Base-by-base conservation (phyloP, 164 flowering plant species). In the Liquidambar formosana region DNA sequence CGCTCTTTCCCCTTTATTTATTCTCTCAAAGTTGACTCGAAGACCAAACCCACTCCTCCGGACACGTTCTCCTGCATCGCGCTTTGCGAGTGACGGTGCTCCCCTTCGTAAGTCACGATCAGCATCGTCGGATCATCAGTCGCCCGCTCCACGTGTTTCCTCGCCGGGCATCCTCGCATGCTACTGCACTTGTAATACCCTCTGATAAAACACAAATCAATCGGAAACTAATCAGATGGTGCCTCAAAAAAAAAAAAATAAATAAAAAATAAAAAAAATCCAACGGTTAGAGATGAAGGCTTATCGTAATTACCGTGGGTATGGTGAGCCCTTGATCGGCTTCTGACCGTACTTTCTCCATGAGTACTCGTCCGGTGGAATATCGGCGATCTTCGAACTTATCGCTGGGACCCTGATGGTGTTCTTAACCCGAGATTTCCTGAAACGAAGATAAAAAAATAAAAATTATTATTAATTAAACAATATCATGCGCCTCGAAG, bases 301-400 rank as follows among this genome's bases (percentile, higher is more conserved):
- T 0, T 19, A 46, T 1, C 6, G 27, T 63, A 26, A 10, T 76
- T 74, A 90, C 96, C 96, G 75, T 66, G 97, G 97, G 67, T 80
- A 86, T 1, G 97, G 97, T 12, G 97, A 91, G 3, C 96, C 97
- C 67, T 91, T 90, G 82, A 90, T 90, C 47, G 96, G 96, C 62
- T 91, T 91, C 51, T 91, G 97, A 6, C 97, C 97, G 77, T 91
- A 91, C 67, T 91, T 91, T 49, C 93, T 84, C 97, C 97, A 89
- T 0, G 97, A 91, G 72, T 73, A 88, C 69, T 91, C 94, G 69
- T 91, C 97, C 10, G 90, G 61, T 3, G 97, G 97, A 16, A 91
- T 91, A 68, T 91, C 97, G 51, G 94, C 91, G 61, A 85, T 76
- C 57, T 88, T 89, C 1, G 88, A 73, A 57, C 97, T 91, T 8